A percentile compares a stretch with the other conserved stretches of the same genome.
Conservation (phyloP, 345 rosid species). For the Nasturtium officinale region DNA sequence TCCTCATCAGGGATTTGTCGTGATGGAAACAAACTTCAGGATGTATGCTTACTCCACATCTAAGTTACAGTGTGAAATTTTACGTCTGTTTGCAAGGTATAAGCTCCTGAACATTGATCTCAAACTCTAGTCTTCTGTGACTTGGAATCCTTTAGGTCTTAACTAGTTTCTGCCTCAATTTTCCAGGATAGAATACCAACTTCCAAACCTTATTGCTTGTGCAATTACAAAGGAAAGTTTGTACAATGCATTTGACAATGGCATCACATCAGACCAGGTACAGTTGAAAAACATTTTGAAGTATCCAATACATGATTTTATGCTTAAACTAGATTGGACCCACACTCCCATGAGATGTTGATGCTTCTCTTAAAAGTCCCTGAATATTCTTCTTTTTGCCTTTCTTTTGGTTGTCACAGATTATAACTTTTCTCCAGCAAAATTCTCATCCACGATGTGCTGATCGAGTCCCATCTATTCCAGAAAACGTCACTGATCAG, state of each 20-base stretch:
- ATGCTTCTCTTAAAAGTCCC: constrained; percentile 4
- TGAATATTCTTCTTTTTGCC: not conserved
- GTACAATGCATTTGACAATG: constrained; percentile 88
- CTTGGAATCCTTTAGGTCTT: constrained; percentile 23
- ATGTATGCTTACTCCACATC: constrained; percentile 91
- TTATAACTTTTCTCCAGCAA: constrained; percentile 83
- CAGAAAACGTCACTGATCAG: constrained; percentile 97
- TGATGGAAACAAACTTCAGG: constrained; percentile 94
- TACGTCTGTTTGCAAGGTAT: constrained; percentile 92
- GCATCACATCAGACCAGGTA: constrained; percentile 89
- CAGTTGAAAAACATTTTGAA: not conserved
- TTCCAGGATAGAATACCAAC: constrained; percentile 91
- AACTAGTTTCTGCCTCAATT: constrained; percentile 11
- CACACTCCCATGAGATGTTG: constrained; percentile 19
- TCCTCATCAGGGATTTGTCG: constrained; percentile 74
- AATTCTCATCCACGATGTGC: constrained; percentile 93
- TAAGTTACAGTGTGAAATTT: constrained; percentile 86
- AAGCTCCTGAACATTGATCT: constrained; percentile 15
- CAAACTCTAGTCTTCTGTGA: not conserved
- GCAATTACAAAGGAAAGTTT: constrained; percentile 93
- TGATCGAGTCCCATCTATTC: constrained; percentile 74
- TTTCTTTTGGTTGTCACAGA: constrained; percentile 49
- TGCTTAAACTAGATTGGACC: not conserved
- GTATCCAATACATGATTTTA: constrained; percentile 4
- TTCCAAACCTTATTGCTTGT: constrained; percentile 88